Conservation (phyloP, 1,284 basidiomycete species). For the Neotropicomus parvogracilis region DNA sequence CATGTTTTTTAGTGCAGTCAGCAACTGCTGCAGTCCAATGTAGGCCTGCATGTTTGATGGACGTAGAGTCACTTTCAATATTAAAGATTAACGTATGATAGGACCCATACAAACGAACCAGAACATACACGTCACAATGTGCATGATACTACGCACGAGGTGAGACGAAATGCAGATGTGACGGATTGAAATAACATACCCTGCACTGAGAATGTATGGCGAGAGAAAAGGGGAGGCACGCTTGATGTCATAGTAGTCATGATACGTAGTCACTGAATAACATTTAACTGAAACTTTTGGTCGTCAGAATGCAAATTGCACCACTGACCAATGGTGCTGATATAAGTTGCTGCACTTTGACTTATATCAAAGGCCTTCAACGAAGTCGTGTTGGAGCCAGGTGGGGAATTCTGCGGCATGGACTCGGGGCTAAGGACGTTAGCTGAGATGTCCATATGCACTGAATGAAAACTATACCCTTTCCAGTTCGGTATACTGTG, state of each 20-base stretch:
- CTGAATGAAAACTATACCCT: conserved; percentile 37
- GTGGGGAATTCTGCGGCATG: conserved; percentile 40
- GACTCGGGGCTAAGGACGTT: conserved; percentile 38
- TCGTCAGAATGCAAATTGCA: not conserved
- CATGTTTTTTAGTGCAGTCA: conserved; percentile 68
- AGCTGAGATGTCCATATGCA: not conserved
- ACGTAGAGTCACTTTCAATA: conserved; percentile 56
- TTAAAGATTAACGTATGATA: conserved; percentile 7
- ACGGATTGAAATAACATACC: conserved; percentile 43
- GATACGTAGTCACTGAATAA: conserved; percentile 52
- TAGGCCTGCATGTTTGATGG: conserved; percentile 69
- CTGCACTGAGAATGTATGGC: conserved; percentile 72
- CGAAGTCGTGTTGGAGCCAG: conserved; percentile 31
- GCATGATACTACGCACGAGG: conserved; percentile 66
- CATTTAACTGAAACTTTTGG: conserved; percentile 11
- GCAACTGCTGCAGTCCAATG: conserved; percentile 62
- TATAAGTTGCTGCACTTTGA: conserved; percentile 71
- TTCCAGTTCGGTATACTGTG: conserved; percentile 65
- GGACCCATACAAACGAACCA: not conserved
- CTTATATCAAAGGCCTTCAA: conserved; percentile 74
- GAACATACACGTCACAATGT: conserved; percentile 66
- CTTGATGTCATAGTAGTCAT: conserved; percentile 60
- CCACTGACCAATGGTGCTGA: conserved; percentile 61
- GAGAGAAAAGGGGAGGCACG: conserved; percentile 68
- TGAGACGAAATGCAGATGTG: conserved; percentile 4